Evolutionary conservation across 441 rosid genomes (phyloP), one percentile per base, ranked within the genome.

Genomic region (Pelargonium cotyledonis): DNA sequence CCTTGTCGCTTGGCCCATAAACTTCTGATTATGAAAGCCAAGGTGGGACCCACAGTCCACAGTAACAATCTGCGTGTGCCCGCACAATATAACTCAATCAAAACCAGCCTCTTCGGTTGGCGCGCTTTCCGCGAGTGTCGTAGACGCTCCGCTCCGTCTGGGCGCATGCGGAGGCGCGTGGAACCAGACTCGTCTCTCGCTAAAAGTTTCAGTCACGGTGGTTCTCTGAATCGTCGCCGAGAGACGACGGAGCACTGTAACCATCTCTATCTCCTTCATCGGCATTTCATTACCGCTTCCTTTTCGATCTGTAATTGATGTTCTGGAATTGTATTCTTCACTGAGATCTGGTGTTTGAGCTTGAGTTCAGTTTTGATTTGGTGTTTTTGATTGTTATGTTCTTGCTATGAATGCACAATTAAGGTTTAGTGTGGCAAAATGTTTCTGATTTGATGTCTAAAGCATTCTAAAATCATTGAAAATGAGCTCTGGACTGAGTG

Each of bases 221-320:
- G 80, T 84, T 38, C 90, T 93, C n/a, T 75, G 94, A 78, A 78
- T 93, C 78, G 97, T 95, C 61, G 98, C 98, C 26, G 97, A 93
- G 81, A 88, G 97, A 65, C 80, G 97, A 66, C 80, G 96, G 64
- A 93, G 96, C 84, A 79, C 78, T 64, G 98, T 93, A 77, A 72
- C 53, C 57, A n/a, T 55, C 7, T 4, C 19, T 21, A 15, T 16
- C 31, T 72, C 47, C 63, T 46, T 62, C 75, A 73, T 66, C 16
- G 21, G 10, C 26, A 3, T 35, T 8, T 14, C 26, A 23, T 23
- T 23, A 0, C 2, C 26, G 0, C 26, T 23, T 23, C 26, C 26
- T 23, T 23, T 23, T 23, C 26, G 51, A 11, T 2, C 51, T 43
- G 49, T 41, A 19, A 15, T 19, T 55, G 10, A 11, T 44, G 8